Base-by-base conservation (phyloP, 257 asterid species). In the Salvia hispanica region DNA sequence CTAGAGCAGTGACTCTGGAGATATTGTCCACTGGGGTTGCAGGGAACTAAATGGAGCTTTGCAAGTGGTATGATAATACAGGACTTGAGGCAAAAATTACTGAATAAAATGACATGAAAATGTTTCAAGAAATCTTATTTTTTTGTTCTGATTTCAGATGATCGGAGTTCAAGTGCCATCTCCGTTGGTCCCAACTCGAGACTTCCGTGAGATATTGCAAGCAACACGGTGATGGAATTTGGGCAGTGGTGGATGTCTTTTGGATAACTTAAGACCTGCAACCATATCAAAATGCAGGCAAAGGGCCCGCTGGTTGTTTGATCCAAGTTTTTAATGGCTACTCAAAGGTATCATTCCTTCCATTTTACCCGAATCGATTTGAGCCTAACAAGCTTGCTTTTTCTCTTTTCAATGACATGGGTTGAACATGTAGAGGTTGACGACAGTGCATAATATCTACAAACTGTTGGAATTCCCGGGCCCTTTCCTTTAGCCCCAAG, bases 1-100 rank as follows among this genome's bases (percentile, higher is more conserved):
- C 96, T 2, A 84, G 88, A 70, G 96, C 92, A 11, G 69, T 80
- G 79, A 88, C 96, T 46, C 56, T 88, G 84, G 97, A 91, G 50
- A 96, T 91, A 6, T 69, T 88, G 57, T 91, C 97, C n/a, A 88
- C 95, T 11, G 96, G 96, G 7, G 97, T 86, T 42, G 96, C 96
- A 0, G 97, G 96, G 6, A 88, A 86, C 81, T 84, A 86, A 85
- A 91, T 73, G 97, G 96, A 47, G 96, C 97, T 63, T 63, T 91
- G 18, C 96, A 86, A 86, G 88, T 89, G 88, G 96, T 89, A 39
- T 6, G 43, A 39, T 34, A 39, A 39, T 39, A 0, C 7, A 1
- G 1, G 43, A 7, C 0, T 10, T 39, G 43, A 0, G 43, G 9
- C 43, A 39, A 39, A 39, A 78, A 34, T 43, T 44, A 16, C 3